A percentile compares a stretch with the other conserved stretches of the same genome.
These are phyloP conservation scores for Saitozyma podzolica DNA, from an alignment of 768 basidiomycete species.

Conservation along the genomic window DNA sequence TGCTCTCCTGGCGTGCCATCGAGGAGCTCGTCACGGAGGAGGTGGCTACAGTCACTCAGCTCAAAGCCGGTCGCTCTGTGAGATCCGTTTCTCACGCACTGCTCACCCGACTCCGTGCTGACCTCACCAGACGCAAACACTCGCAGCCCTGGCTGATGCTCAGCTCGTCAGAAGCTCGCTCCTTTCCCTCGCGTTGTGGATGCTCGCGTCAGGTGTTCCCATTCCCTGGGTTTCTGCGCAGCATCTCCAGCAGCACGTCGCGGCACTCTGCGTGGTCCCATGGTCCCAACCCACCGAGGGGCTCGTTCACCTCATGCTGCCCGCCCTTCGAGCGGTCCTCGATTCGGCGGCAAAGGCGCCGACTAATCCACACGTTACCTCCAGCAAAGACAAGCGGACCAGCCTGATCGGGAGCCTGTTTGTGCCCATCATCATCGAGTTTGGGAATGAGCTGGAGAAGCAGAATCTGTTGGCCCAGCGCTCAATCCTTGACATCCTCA, in stretches of 20 bases:
- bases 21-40: slow-evolving; percentile 36
- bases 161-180: slow-evolving; percentile 29
- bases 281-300: slow-evolving; percentile 26
- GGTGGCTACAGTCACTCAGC: slow-evolving; percentile 20
- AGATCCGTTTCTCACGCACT: slow-evolving; percentile 4
- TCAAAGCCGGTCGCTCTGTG: slow-evolving; percentile 20
- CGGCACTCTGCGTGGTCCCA: slow-evolving; percentile 25
- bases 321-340: slow-evolving; percentile 26
- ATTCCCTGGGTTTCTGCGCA: slow-evolving; percentile 26
- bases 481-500: slow-evolving; percentile 32
- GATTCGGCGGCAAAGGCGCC: slow-evolving; percentile 14
- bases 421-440: slow-evolving; percentile 30
- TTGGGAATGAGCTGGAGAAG: slow-evolving; percentile 18
- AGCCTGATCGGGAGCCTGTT: slow-evolving; percentile 31
- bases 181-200: slow-evolving; percentile 28
- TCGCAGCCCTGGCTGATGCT: slow-evolving; percentile 26
- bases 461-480: slow-evolving; percentile 22
- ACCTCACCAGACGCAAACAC: slow-evolving; percentile 21
- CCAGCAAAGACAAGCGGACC: slow-evolving; percentile 20
- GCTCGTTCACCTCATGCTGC: slow-evolving; percentile 23
- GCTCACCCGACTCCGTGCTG: neutral
- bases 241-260: slow-evolving; percentile 41
- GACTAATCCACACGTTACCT: neutral
- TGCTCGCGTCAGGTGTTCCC: slow-evolving; percentile 25
- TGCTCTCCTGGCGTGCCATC: slow-evolving; percentile 34